Evolutionary conservation across 768 basidiomycete species (phyloP).

Genomic region (Russula compacta): DNA sequence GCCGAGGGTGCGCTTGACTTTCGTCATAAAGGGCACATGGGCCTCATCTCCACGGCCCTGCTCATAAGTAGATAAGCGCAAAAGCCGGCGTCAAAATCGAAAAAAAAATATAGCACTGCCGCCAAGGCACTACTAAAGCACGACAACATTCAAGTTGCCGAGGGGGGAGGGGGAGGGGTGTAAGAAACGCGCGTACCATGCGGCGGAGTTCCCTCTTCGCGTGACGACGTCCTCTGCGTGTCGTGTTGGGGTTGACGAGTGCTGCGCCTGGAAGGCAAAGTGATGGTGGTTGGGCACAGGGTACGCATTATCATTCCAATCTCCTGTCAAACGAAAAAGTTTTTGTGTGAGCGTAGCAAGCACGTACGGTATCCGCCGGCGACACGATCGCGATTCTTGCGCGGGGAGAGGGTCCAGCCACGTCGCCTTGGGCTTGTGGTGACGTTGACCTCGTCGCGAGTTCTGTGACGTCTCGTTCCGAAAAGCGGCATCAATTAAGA

Average conservation of each 20-base stretch:
- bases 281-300: neutral
- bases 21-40: conserved; percentile 44
- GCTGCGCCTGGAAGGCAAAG: conserved; percentile 33
- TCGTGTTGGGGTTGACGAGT: conserved; percentile 43
- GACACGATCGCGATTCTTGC: conserved; percentile 35
- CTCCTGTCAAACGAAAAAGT: too few relatives aligned
- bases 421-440: conserved; percentile 4
- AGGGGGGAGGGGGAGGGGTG: neutral
- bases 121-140: neutral
- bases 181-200: conserved; percentile 33
- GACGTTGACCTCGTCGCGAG: neutral
- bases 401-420: conserved; percentile 16
- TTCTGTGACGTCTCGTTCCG: neutral
- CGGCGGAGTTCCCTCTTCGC: conserved; percentile 37
- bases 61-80: neutral
- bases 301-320: too few relatives aligned
- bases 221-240: conserved; percentile 34
- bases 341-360: too few relatives aligned
- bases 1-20: conserved; percentile 42
- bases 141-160: neutral
- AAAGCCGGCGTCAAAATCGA: neutral
- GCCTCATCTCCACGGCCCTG: conserved; percentile 36
- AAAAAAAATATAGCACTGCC: neutral
- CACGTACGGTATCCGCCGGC: conserved; percentile 44
- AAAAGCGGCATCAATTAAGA: conserved; percentile 8